These are phyloP conservation scores for Apostasia shenzhenica DNA, from an alignment of 106 monocot genomes.

Conservation along the genomic window DNA sequence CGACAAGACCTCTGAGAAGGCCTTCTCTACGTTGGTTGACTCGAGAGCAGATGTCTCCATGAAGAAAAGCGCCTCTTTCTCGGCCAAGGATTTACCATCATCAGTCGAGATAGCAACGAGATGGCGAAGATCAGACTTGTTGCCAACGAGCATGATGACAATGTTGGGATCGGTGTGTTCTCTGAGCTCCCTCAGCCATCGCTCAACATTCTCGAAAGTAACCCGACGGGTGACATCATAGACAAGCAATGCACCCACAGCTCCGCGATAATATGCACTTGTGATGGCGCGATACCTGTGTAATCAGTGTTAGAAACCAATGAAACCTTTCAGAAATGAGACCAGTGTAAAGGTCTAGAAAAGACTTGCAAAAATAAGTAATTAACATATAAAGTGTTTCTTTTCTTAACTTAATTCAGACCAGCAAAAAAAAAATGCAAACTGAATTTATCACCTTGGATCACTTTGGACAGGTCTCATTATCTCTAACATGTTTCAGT, in stretches of 20 bases:
- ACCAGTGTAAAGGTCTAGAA: too few species aligned
- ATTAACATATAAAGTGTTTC: too few species aligned
- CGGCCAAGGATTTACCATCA: constrained; percentile 39
- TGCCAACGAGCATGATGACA: constrained; percentile 50
- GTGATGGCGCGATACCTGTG: constrained; percentile 41
- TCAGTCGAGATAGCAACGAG: constrained; percentile 31
- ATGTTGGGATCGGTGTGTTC: constrained; percentile 34
- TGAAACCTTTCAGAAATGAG: too few species aligned
- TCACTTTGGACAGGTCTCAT: too few species aligned
- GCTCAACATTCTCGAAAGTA: constrained; percentile 48
- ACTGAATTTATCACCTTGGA: too few species aligned
- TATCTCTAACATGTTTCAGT: too few species aligned
- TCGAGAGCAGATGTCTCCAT: constrained; percentile 53
- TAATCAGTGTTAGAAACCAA: neutral
- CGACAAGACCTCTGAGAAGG: constrained; percentile 34
- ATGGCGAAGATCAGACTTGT: constrained; percentile 52
- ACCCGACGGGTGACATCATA: constrained; percentile 37
- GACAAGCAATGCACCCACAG: constrained; percentile 42
- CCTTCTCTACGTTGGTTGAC: constrained; percentile 34
- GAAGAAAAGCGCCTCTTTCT: constrained; percentile 45
- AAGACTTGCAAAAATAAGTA: too few species aligned
- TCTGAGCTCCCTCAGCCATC: constrained; percentile 45
- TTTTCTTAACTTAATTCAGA: too few species aligned
- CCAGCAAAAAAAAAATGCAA: too few species aligned
- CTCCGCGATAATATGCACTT: constrained; percentile 45